phyloP scores from a whole-genome alignment of 2,329 filamentous ascomycete species.

The Calcarisporium arbuscula region DNA sequence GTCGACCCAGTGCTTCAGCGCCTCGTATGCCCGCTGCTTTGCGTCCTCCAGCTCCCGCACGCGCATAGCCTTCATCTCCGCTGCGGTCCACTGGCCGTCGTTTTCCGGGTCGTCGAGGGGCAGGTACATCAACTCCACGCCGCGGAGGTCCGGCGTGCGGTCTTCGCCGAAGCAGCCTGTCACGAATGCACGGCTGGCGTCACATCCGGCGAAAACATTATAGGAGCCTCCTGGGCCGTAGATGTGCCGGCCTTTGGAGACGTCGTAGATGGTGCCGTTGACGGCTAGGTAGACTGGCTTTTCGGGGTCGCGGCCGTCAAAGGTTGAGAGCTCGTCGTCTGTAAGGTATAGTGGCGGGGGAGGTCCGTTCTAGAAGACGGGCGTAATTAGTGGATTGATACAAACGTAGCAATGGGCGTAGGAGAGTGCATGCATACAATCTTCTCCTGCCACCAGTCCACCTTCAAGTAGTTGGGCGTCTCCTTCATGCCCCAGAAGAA shows the following conservation, averaged over 20 bases:
- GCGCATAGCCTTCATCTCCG: slow-evolving; percentile 46
- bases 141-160: slow-evolving; percentile 74
- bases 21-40: slow-evolving; percentile 55
- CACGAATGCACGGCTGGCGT: slow-evolving; percentile 83
- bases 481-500: slow-evolving; percentile 60
- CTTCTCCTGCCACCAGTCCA: slow-evolving; percentile 52
- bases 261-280: slow-evolving; percentile 82
- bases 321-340: slow-evolving; percentile 63
- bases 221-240: slow-evolving; percentile 86
- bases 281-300: slow-evolving; percentile 87
- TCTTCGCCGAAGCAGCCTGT: slow-evolving; percentile 91
- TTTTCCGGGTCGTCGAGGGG: slow-evolving; percentile 56
- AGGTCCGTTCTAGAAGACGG: slow-evolving; percentile 44
- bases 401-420: background rate
- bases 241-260: slow-evolving; percentile 58
- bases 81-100: slow-evolving; percentile 51
- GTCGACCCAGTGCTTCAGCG: slow-evolving; percentile 72
- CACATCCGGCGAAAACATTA: slow-evolving; percentile 76
- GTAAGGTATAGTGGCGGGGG: slow-evolving; percentile 70
- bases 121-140: slow-evolving; percentile 80
- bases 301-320: slow-evolving; percentile 68
- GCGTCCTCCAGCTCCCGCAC: slow-evolving; percentile 62
- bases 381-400: background rate
- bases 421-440: slow-evolving; percentile 39
- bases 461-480: slow-evolving; percentile 54